Conservation (phyloP, 192 early-diverging fungal species). For the Dispira parvispora region DNA sequence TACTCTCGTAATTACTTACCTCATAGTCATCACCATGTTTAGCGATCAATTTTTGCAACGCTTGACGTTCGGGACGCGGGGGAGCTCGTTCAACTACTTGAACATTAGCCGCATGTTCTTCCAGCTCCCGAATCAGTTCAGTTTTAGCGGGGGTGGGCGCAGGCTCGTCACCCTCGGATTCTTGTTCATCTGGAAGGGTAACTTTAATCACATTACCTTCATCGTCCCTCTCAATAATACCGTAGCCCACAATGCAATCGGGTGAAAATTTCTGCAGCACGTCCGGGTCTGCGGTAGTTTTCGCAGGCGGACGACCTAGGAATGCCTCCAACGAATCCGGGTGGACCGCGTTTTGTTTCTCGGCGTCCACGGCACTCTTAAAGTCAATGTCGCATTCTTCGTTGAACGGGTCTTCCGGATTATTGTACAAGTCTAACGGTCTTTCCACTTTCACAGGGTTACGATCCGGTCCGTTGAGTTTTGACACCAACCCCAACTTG, state of each 20-base stretch:
- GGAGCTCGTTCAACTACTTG: too few species aligned
- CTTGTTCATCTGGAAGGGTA: conserved; percentile 37
- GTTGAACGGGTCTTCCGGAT: conserved; percentile 9
- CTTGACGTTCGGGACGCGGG: not conserved
- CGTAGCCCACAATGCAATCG: conserved; percentile 41
- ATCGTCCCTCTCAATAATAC: conserved; percentile 68
- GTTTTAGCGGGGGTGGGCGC: not conserved
- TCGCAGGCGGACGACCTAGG: not conserved
- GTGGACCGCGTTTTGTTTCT: conserved; percentile 18
- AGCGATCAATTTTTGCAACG: not conserved
- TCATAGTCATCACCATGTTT: conserved; percentile 6
- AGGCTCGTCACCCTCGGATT: conserved; percentile 12
- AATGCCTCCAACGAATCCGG: too few species aligned
- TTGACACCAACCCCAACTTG: conserved; percentile 45
- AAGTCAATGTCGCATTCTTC: conserved; percentile 3
- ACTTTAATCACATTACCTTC: conserved; percentile 53
- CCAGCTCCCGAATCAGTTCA: not conserved
- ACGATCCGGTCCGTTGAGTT: conserved; percentile 32
- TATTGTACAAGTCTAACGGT: not conserved
- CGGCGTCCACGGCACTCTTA: conserved; percentile 3
- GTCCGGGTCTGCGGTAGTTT: conserved; percentile 17
- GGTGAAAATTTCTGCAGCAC: conserved; percentile 34
- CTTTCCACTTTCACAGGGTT: not conserved
- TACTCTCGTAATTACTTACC: not conserved
- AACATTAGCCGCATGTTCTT: not conserved